Evolutionary conservation across 1,284 basidiomycete genomes (phyloP), one percentile per base, ranked within the genome.

Genomic region (Coniferiporia weirii): DNA sequence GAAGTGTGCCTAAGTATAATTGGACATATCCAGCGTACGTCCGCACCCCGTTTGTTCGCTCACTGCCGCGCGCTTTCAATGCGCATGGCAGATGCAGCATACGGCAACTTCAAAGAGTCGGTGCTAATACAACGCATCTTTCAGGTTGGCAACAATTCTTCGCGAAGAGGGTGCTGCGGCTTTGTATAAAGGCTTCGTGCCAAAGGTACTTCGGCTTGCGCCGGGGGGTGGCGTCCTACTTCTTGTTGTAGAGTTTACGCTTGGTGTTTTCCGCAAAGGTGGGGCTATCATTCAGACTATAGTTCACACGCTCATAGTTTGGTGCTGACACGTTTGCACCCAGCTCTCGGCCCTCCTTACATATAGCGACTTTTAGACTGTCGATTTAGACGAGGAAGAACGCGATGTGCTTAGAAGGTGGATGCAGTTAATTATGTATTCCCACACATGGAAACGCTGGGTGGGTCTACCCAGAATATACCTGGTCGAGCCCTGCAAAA

Each of bases 221-320:
- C 96, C 96, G 0, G 96, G 96, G 52, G 96, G 96, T 61, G 96
- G 96, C 74, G 89, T 99, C 15, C 75, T 99, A 44, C 77, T 99
- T 48, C 81, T 99, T 53, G 92, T 94, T n/a, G 91, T 93, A 12
- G 91, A 93, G 71, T 86, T 91, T 62, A 92, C 89, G 2, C 71
- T 92, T 35, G 82, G 79, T 17, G 66, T 89, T 54, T 92, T 94
- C 73, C 82, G 91, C 63, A 77, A 85, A 69, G 80, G 89, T 89
- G 34, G 32, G 51, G 19, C 32, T 54, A 20, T n/a, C n/a, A 10
- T 34, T 44, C 13, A 40, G 32, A 43, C 40, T 50, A 12, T 53
- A 19, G 17, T 38, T 38, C 52, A 47, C 12, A 44, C 12, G 13
- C 36, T 15, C 34, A 12, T 40, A 7, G 15, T 15, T 15, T 12